Evolutionary conservation across 257 asterid genomes (phyloP).

Genomic region (Thymus quinquecostatus): DNA sequence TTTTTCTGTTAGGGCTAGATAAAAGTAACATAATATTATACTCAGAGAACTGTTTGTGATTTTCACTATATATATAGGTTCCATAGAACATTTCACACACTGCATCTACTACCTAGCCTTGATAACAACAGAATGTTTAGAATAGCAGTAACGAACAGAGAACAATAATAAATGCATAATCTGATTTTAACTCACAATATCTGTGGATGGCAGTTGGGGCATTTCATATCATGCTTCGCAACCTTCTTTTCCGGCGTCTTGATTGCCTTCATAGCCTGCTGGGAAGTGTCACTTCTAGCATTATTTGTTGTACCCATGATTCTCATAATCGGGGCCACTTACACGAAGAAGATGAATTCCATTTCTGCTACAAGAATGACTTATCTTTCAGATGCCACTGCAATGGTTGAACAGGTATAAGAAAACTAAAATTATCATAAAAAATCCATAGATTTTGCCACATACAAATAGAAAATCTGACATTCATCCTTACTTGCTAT

Average conservation of each 20-base stretch:
- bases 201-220: slow-evolving; percentile 65
- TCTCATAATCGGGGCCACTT: slow-evolving; percentile 65
- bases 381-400: slow-evolving; percentile 70
- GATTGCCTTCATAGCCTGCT: slow-evolving; percentile 70
- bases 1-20: not conserved
- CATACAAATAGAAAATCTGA: not conserved
- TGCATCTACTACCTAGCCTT: not conserved
- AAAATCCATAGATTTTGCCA: not conserved
- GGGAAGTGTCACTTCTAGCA: slow-evolving; percentile 87
- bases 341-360: slow-evolving; percentile 68
- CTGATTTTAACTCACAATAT: slow-evolving; percentile 32
- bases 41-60: not conserved
- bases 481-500: slow-evolving; percentile 22
- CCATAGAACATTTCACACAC: not conserved
- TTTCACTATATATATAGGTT: not conserved
- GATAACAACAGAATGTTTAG: slow-evolving; percentile 1
- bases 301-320: slow-evolving; percentile 74
- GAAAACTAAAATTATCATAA: not conserved
- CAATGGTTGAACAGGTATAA: slow-evolving; percentile 79
- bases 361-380: slow-evolving; percentile 63
- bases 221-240: slow-evolving; percentile 72
- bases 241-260: slow-evolving; percentile 74
- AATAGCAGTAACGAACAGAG: slow-evolving; percentile 6
- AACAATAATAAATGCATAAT: slow-evolving; percentile 18
- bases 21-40: not conserved